Base-by-base conservation (phyloP, 352 stramenopile species). In the Lagenidium giganteum region DNA sequence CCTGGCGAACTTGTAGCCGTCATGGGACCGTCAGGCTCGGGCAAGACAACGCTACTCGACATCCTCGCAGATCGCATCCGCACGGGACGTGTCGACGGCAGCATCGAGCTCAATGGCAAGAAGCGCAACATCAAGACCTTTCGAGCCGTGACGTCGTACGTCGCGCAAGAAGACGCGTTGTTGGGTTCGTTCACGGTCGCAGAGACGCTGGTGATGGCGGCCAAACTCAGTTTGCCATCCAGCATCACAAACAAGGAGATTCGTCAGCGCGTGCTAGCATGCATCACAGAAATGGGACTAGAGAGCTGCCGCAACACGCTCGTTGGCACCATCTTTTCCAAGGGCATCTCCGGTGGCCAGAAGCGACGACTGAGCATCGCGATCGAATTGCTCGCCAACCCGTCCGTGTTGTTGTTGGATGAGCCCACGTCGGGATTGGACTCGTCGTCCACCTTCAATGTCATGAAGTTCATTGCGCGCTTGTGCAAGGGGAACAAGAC, bases 361-460 rank as follows among this genome's bases (percentile, higher is more conserved):
- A 87, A 90, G 29, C 56, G 74, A 4, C 64, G 83, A 18, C 57
- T 95, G 5, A 73, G 55, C n/a, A 82, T 95, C 38, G 84, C 61
- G 5, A 66, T 93, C 14, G 83, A 91, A 42, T 47, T 94, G 17
- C 51, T 94, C 11, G 66, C 55, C 3, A 62, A 72, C 40, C 82
- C 84, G 9, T 57, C 47, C 2, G 66, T 94, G 16, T 36, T 95
- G 7, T 84, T 91, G 37, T 48, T 93, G 1, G 83, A 93, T 40
- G 75, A 93, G 47, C 73, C 79, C 8, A 85, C 73, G 24, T 76
- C 51, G 3, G 67, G 64, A 1, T 34, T 79, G 3, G 64, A 79
- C 46, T 78, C 65, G 22, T 55, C 50, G 23, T 67, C 65, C 2
- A 55, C 65, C 5, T 57, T 61, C 26, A 57, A 66, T 28, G 49